Evolutionary conservation across 805 yeast species (phyloP), one percentile per base, ranked within the genome.

Genomic region (Saccharomycopsis fibuligera): DNA sequence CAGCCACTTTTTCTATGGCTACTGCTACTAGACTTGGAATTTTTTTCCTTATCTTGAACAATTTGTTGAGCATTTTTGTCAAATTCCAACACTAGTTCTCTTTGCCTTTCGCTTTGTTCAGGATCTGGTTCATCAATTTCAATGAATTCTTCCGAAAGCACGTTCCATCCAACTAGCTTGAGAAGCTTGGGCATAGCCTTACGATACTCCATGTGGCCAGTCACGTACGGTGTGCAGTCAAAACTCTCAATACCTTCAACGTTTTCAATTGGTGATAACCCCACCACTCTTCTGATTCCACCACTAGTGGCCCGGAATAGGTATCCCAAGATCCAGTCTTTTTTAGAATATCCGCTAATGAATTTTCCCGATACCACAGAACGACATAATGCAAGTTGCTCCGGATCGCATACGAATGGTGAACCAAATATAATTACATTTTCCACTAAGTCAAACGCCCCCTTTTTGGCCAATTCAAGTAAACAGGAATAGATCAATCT

Each of bases 191-290:
- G 99, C 76, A 93, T 88, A 10, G 88, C 89, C 54, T 83, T 83
- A 68, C 99, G 83, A 66, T 93, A 93, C n/a, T 85, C 88, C 96
- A 93, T 87, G 68, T 93, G 99, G 1, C 99, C 99, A 52, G 85
- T 89, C 3, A 91, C 96, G 46, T 73, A 58, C 17, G 81, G 88
- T 0, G 98, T 86, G 59, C 95, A 87, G 60, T 93, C 95, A 54
- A 83, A 74, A 63, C 91, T 91, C 55, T 89, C 96, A 27, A 93
- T 71, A 0, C 83, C 86, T 22, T 75, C 72, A 19, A 78, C 67
- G 41, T 66, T 70, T 47, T 78, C 82, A 33, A 91, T 75, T 3
- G 90, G 83, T 0, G 96, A 81, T 25, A 93, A 70, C 0, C 99
- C 99, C 4, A 91, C 89, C 39, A 93, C 93, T n/a, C 87, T 76